Conservation (phyloP, 148 eudicot species). For the Cornus controversa region DNA sequence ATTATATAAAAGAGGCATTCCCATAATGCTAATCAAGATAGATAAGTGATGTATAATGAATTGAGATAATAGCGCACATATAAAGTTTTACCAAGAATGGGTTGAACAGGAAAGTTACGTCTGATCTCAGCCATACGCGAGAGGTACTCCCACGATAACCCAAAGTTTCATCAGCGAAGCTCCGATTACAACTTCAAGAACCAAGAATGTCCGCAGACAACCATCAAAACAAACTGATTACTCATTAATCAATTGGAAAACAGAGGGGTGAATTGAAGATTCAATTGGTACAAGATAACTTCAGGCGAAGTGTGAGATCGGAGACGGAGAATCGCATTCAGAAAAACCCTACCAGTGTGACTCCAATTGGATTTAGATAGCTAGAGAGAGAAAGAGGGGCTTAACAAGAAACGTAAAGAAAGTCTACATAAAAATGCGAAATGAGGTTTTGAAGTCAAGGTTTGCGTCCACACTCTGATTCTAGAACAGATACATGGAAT, state of each 20-base stretch:
- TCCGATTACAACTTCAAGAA: background rate
- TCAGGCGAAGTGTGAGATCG: background rate
- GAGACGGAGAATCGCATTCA: too few species aligned
- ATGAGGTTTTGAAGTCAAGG: background rate
- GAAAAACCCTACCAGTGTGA: background rate
- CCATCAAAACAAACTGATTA: too few species aligned
- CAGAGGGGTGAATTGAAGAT: background rate
- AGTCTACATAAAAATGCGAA: background rate
- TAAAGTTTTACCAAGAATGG: background rate
- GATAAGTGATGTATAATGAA: too few species aligned
- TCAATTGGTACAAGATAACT: background rate
- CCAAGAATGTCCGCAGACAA: background rate
- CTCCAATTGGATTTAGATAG: background rate
- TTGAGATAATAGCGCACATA: too few species aligned
- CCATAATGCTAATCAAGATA: too few species aligned
- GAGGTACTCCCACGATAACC: background rate
- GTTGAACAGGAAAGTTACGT: background rate
- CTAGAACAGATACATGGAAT: background rate
- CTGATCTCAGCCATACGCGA: slow-evolving; percentile 12
- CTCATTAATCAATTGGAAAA: too few species aligned
- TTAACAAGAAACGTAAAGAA: background rate
- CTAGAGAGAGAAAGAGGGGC: background rate
- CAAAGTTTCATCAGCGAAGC: background rate
- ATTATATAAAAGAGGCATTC: too few species aligned
- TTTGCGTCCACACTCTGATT: background rate